Evolutionary conservation across 2,329 filamentous ascomycete genomes (phyloP), one percentile per base, ranked within the genome.

Genomic region (Sarocladium kiliense): DNA sequence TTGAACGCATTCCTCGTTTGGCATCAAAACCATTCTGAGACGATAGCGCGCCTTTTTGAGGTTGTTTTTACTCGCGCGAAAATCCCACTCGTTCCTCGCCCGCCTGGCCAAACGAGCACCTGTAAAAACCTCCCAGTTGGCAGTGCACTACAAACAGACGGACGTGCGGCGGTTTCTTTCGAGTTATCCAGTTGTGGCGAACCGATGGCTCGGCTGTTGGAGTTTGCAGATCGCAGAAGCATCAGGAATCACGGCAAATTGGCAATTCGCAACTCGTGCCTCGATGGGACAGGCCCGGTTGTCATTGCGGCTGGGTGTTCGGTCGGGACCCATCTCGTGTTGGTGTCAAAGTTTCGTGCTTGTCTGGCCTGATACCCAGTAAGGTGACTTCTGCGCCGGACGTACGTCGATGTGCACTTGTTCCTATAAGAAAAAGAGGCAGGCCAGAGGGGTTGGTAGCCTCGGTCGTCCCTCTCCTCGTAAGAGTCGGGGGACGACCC

Each of bases 271-370:
- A 51, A 36, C 47, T n/a, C 21, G 27, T 51, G 30, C n/a, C 18
- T 36, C 47, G 26, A 16, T 36, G 30, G 47, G 47, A 51, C 47
- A 51, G 47, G 47, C 30, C 47, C 47, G 18, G 47, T 3, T 32
- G 47, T 36, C 47, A 51, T n/a, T 19, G 18, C 11, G 44, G 12
- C 47, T 51, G n/a, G n/a, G 18, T 30, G n/a, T 27, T 23, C 27
- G 27, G 27, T 51, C 47, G 47, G 90, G 89, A 91, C 89, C 88
- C 91, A 90, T 91, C 88, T 84, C 69, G 86, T 82, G 88, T 91
- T 91, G 88, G 88, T 77, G 86, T 95, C 90, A 95, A 91, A 91
- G 90, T 78, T 85, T 91, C 77, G 89, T 79, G 81, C 90, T 93
- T 92, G 89, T 93, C 89, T 76, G 80, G 76, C 59, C 54, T 47